These are phyloP conservation scores for Sporisorium exsertum DNA, from an alignment of 1,284 basidiomycete species.

Conservation along the genomic window DNA sequence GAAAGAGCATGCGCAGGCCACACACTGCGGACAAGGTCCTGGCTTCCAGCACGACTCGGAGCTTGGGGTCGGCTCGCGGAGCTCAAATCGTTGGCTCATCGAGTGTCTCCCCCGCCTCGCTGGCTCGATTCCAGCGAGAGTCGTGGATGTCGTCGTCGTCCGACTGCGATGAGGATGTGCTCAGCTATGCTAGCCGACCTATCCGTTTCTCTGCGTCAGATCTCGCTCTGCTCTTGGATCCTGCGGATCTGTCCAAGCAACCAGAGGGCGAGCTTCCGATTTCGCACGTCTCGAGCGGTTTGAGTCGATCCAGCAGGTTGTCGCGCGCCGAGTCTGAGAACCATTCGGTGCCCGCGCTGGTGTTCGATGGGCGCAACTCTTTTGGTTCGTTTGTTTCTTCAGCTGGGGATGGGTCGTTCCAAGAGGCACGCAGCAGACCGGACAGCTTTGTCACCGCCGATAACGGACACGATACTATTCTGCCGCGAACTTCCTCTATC, in stretches of 20 bases:
- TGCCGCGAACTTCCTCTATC: background rate
- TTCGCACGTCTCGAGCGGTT: no score
- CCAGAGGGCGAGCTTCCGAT: constrained; percentile 11
- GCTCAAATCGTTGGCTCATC: background rate
- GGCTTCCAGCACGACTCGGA: constrained; percentile 9
- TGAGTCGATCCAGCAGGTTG: no score
- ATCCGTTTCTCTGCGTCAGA: constrained; percentile 40
- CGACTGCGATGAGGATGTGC: constrained; percentile 12
- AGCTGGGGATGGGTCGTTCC: constrained; percentile 7
- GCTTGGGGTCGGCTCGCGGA: background rate
- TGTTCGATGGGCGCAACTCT: constrained; percentile 29
- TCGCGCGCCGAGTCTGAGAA: constrained; percentile 15
- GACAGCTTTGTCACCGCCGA: constrained; percentile 25
- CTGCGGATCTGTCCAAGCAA: constrained; percentile 12
- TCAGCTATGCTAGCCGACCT: constrained; percentile 7
- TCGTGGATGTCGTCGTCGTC: constrained; percentile 28
- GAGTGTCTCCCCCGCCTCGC: constrained; percentile 6
- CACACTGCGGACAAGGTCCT: constrained; percentile 32
- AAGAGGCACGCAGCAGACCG: constrained; percentile 17
- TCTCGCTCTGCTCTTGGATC: constrained; percentile 16
- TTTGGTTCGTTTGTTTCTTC: constrained; percentile 25
- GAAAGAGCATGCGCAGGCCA: constrained; percentile 28
- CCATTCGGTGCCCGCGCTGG: constrained; percentile 13
- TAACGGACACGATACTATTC: constrained; percentile 3
- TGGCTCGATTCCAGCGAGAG: constrained; percentile 22